Evolutionary conservation across 2,329 filamentous ascomycete species (phyloP).

Genomic region (Geosmithia putterillii): DNA sequence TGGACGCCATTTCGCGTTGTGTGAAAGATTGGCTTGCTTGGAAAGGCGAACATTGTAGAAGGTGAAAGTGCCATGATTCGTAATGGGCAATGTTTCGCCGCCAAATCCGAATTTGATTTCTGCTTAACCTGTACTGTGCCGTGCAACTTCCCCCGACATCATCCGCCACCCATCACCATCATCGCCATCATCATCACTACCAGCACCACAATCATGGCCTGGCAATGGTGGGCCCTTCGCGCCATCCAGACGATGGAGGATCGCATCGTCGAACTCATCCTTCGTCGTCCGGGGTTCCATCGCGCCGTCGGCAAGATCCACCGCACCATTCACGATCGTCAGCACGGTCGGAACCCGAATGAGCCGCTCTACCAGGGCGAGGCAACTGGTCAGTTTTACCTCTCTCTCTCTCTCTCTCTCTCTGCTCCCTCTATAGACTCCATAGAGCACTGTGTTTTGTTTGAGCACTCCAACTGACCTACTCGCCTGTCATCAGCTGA

Average conservation of each 20-base stretch:
- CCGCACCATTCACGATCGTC: constrained; percentile 31
- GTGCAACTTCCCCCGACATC: neutral
- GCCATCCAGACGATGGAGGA: constrained; percentile 20
- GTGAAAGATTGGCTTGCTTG: too few species aligned
- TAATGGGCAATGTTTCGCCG: too few species aligned
- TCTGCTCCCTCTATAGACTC: neutral
- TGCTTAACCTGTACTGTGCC: neutral
- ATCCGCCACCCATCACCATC: neutral
- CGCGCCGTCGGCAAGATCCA: constrained; percentile 40
- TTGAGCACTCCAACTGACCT: neutral
- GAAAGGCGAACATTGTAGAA: too few species aligned
- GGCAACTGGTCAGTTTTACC: constrained; percentile 28
- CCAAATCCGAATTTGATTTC: too few species aligned
- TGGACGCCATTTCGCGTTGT: too few species aligned
- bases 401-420: neutral
- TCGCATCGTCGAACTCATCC: constrained; percentile 19
- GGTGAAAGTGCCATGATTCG: too few species aligned
- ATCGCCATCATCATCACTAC: neutral
- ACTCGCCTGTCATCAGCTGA: constrained; percentile 14
- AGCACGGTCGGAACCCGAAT: constrained; percentile 34
- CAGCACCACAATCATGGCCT: constrained; percentile 13
- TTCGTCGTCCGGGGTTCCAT: constrained; percentile 38
- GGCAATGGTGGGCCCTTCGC: constrained; percentile 19
- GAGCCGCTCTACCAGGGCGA: constrained; percentile 39
- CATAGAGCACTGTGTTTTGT: neutral